Evolutionary conservation across 2,329 filamentous ascomycete species (phyloP), one percentile per base, ranked within the genome.

Genomic region (Gliomastix tumulicola): DNA sequence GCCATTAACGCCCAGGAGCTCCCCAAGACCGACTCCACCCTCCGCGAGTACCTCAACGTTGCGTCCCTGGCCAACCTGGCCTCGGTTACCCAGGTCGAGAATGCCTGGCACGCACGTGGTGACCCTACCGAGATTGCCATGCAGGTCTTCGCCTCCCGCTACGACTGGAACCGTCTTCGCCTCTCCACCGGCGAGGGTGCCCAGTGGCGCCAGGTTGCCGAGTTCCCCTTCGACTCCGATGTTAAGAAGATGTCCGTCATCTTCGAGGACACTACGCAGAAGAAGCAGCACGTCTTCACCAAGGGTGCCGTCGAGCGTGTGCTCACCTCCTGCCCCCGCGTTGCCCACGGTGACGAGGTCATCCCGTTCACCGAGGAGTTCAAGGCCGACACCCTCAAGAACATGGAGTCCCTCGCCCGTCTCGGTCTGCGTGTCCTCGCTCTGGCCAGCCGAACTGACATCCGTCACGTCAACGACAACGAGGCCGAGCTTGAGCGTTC

Each of bases 171-270:
- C 42, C 65, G 74, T 27, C 62, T 69, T 15, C 59, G 61, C 13
- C 68, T 75, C 47, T 66, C 65, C 1, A 61, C 66, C 21, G 73
- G 70, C 6, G 60, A 71, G 1, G 57, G 59, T 11, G 60, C 68
- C 2, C 56, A 65, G 28, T 80, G 71, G 72, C 62, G 60, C 30
- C 66, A 79, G 44, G 58, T 82, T 31, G 72, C 75, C 2, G 82
- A 86, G 50, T 79, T 82, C 35, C 80, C 80, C 0, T 86, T 86
- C 50, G 81, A 84, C 48, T 84, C 79, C 1, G 76, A 79, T 42
- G 73, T 84, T 45, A 86, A 86, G 63, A 78, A 79, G 42, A 86
- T 86, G 82, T 83, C 79, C 1, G 79, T 84, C 30, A 71, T 84
- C 37, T 81, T 79, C 56, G 56, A 60, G 41, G 47, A 66, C 36